phyloP scores from a whole-genome alignment of 2,329 filamentous ascomycete species.

The Davidsoniella eucalypti region DNA sequence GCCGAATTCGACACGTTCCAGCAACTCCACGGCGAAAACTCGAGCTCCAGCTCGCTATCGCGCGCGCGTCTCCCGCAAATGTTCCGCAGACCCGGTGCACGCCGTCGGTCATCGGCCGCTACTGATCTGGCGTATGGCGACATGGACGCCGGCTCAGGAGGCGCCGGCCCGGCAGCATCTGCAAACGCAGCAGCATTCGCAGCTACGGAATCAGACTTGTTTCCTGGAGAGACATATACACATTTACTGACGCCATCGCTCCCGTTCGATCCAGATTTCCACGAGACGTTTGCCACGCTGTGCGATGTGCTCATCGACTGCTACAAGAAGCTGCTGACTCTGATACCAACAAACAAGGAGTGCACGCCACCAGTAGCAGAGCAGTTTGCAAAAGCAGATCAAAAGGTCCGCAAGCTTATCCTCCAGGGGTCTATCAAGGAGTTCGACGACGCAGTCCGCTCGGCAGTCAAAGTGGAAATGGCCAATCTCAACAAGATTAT shows the following conservation, averaged over 20 bases:
- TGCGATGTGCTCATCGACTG: slow-evolving; percentile 92
- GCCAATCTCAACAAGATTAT: slow-evolving; percentile 78
- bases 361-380: slow-evolving; percentile 60
- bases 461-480: slow-evolving; percentile 63
- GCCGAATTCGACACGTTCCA: slow-evolving; percentile 91
- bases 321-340: slow-evolving; percentile 60
- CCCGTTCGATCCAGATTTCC: slow-evolving; percentile 94
- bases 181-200: slow-evolving; percentile 38
- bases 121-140: slow-evolving; percentile 22
- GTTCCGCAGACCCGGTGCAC: slow-evolving; percentile 50
- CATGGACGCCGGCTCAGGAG: slow-evolving; percentile 18
- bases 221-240: slow-evolving; percentile 74
- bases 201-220: slow-evolving; percentile 45
- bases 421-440: slow-evolving; percentile 76
- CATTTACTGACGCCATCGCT: slow-evolving; percentile 80
- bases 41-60: slow-evolving; percentile 51
- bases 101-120: slow-evolving; percentile 34
- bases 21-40: slow-evolving; percentile 65
- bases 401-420: slow-evolving; percentile 72
- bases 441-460: slow-evolving; percentile 75
- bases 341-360: slow-evolving; percentile 60
- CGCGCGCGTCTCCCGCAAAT: slow-evolving; percentile 69
- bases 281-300: slow-evolving; percentile 86
- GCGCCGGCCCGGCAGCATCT: slow-evolving; percentile 17
- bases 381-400: slow-evolving; percentile 78